Evolutionary conservation across 371 early-diverging fungal genomes (phyloP).

Genomic region (Mortierella sp.): DNA sequence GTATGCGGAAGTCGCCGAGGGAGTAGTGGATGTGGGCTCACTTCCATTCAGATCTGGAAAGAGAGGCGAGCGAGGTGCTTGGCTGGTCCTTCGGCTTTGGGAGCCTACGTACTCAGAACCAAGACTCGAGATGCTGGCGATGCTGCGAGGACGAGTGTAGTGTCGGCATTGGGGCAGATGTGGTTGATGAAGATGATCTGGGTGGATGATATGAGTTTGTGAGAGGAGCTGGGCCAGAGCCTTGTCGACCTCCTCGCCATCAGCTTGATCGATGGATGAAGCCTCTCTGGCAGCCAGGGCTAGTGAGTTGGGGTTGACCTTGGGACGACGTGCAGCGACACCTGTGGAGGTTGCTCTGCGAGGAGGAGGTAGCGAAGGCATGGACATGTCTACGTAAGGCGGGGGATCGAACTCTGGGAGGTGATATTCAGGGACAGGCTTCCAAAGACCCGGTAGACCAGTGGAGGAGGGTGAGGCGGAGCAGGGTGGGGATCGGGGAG

Average conservation of each 20-base stretch:
- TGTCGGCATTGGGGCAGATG: constrained; percentile 9
- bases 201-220: constrained; percentile 5
- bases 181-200: background rate
- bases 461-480: too few relatives aligned
- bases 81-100: constrained; percentile 10
- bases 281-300: background rate
- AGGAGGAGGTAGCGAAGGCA: constrained; percentile 28
- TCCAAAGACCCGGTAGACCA: background rate
- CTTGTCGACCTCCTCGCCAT: constrained; percentile 25
- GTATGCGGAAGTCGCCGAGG: constrained; percentile 3
- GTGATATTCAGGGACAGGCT: background rate
- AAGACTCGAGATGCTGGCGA: constrained; percentile 25
- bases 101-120: constrained; percentile 8
- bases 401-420: background rate
- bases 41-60: constrained; percentile 9
- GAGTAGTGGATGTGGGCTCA: background rate
- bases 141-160: constrained; percentile 21
- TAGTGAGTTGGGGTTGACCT: constrained; percentile 25
- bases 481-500: background rate
- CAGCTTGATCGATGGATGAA: background rate
- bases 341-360: constrained; percentile 20
- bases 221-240: constrained; percentile 27
- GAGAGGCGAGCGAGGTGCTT: constrained; percentile 15
- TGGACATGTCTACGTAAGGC: background rate
- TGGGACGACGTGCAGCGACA: constrained; percentile 17